Conservation (phyloP, 345 rosid species). For the Diplotaxis tenuifolia region DNA sequence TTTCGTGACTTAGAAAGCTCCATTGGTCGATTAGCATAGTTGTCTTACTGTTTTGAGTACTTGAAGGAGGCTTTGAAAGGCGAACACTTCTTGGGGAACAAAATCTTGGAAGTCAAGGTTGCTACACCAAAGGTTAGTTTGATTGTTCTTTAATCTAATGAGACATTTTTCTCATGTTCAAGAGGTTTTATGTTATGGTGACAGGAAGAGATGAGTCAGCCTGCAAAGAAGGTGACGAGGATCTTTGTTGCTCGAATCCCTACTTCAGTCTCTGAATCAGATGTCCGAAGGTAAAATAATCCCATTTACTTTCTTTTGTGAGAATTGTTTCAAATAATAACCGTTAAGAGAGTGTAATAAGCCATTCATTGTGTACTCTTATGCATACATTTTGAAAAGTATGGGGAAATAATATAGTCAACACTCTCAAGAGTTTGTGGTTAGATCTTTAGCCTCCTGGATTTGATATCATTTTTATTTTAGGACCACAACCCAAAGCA, state of each 20-base stretch:
- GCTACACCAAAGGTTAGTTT: background rate
- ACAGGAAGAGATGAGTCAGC: conserved; percentile 93
- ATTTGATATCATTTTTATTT: conserved; percentile 18
- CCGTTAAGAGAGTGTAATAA: background rate
- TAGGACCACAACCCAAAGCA: conserved; percentile 85
- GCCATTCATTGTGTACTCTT: conserved; percentile 11
- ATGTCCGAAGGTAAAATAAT: conserved; percentile 67
- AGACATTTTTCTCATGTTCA: background rate
- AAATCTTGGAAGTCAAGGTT: conserved; percentile 56
- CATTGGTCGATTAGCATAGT: background rate
- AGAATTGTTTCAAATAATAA: conserved; percentile 5
- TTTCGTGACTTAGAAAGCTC: conserved; percentile 75
- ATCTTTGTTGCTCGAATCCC: conserved; percentile 94
- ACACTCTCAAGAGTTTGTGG: conserved; percentile 3
- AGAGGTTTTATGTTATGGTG: conserved; percentile 22
- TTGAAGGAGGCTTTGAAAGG: conserved; percentile 64
- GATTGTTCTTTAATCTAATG: too few species aligned
- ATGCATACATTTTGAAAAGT: conserved; percentile 88
- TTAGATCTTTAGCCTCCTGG: background rate
- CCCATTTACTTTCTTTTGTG: background rate
- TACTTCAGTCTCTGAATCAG: conserved; percentile 72
- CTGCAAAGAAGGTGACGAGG: conserved; percentile 76
- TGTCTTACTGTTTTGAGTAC: conserved; percentile 3
- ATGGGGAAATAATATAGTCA: conserved; percentile 52
- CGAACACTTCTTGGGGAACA: conserved; percentile 83